phyloP scores from a whole-genome alignment of 371 early-diverging fungal genomes.

The Fennellomyces sp. region DNA sequence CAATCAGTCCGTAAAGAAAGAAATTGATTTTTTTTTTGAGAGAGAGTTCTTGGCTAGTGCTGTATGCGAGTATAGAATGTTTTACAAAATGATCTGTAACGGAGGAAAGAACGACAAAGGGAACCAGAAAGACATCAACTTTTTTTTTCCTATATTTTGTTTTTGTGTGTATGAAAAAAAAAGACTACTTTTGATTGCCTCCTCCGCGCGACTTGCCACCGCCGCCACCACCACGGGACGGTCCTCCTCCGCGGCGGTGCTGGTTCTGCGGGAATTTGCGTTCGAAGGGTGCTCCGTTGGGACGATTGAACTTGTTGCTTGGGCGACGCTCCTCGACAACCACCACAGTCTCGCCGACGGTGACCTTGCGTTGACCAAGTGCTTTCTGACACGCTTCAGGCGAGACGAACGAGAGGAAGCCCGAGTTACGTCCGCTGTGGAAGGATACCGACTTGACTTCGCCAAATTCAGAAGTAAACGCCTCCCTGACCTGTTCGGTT shows the following conservation, averaged over 20 bases:
- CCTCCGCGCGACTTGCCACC: constrained; percentile 15
- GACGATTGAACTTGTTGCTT: constrained; percentile 8
- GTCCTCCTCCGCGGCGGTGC: constrained; percentile 20
- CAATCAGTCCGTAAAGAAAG: no score
- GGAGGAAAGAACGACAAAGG: no score
- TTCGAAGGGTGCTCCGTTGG: constrained; percentile 12
- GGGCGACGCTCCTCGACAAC: constrained; percentile 48
- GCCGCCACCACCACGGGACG: constrained; percentile 13
- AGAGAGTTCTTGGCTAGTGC: no score
- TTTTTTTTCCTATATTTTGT: no score
- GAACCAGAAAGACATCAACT: not conserved
- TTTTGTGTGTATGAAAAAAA: not conserved
- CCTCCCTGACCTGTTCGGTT: constrained; percentile 39
- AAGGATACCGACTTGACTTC: constrained; percentile 32
- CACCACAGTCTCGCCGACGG: constrained; percentile 21
- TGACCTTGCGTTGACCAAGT: constrained; percentile 35
- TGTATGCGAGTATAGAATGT: no score
- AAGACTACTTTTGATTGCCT: not conserved
- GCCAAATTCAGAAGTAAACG: constrained; percentile 39
- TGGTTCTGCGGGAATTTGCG: constrained; percentile 14
- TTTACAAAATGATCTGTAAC: no score
- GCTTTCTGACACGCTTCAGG: constrained; percentile 46
- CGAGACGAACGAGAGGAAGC: constrained; percentile 38
- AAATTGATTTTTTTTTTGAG: no score
- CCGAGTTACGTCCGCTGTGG: constrained; percentile 22